Evolutionary conservation across 75 land plant genomes (phyloP).

Genomic region (Pinus albicaulis): DNA sequence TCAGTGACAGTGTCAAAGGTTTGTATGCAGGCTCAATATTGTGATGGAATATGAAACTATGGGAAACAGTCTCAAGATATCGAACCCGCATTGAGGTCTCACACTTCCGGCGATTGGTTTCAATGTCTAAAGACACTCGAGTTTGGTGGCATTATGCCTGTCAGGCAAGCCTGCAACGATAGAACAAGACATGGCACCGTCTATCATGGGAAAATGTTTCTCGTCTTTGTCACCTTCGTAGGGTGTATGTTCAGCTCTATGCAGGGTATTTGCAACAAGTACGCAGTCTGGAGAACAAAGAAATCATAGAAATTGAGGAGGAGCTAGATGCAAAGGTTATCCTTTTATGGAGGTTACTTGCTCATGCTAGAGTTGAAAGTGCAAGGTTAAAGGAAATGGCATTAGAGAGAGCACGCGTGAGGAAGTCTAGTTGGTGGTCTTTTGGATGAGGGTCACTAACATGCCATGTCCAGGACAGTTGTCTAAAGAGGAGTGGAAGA

Average conservation of each 20-base stretch:
- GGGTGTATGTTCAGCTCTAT: too few relatives aligned
- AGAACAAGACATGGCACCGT: conserved; percentile 81
- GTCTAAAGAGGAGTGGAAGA: conserved; percentile 93
- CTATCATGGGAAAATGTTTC: too few relatives aligned
- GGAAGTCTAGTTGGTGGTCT: too few relatives aligned
- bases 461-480: conserved; percentile 31
- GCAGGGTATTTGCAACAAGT: too few relatives aligned
- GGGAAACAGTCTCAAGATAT: conserved; percentile 84
- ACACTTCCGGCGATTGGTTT: conserved; percentile 70
- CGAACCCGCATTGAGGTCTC: conserved; percentile 70
- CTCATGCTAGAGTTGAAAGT: too few relatives aligned
- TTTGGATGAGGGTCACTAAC: conserved; percentile 11
- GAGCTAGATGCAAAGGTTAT: too few relatives aligned
- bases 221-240: too few relatives aligned
- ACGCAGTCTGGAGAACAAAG: too few relatives aligned
- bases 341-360: too few relatives aligned
- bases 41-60: conserved; percentile 93
- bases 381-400: too few relatives aligned
- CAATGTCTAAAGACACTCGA: conserved; percentile 51
- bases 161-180: conserved; percentile 71
- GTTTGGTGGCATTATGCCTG: conserved; percentile 94
- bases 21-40: conserved; percentile 77
- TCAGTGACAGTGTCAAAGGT: conserved; percentile 76
- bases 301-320: too few relatives aligned
- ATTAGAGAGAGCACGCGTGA: too few relatives aligned